A percentile compares a stretch with the other conserved stretches of the same genome.
These are phyloP conservation scores for Beta macrorhiza DNA, from an alignment of 179 eudicot species.

Conservation along the genomic window DNA sequence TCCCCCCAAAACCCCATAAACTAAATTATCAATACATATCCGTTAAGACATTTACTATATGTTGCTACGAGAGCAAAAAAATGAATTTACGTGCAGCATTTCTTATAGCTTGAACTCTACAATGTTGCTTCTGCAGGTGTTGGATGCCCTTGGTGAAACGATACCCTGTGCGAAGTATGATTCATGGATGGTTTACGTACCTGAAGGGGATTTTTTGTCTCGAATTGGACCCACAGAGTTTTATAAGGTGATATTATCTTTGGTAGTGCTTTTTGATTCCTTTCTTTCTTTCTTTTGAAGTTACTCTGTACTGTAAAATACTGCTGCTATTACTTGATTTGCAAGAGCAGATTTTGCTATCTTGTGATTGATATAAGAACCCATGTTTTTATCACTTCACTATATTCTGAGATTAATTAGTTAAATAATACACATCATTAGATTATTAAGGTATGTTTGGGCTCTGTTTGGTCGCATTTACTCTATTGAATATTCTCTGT, in stretches of 20 bases:
- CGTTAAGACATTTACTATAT: neutral
- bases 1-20: no score
- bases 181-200: slow-evolving; percentile 93
- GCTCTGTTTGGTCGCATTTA: neutral
- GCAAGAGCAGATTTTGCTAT: neutral
- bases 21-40: no score
- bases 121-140: slow-evolving; percentile 46
- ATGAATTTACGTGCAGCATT: neutral
- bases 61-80: no score
- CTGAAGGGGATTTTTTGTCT: slow-evolving; percentile 89
- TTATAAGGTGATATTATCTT: slow-evolving; percentile 50
- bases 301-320: neutral
- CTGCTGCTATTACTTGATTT: neutral
- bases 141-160: slow-evolving; percentile 93
- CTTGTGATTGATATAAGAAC: neutral
- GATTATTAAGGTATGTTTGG: neutral
- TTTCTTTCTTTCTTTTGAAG: neutral
- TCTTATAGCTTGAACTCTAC: neutral
- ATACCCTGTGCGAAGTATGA: slow-evolving; percentile 82
- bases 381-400: neutral
- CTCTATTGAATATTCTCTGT: neutral
- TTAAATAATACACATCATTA: neutral
- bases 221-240: slow-evolving; percentile 90
- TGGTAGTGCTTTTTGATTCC: no score
- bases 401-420: slow-evolving; percentile 2